These are phyloP conservation scores for Podila epicladia DNA, from an alignment of 192 early-diverging fungal species.

Conservation along the genomic window DNA sequence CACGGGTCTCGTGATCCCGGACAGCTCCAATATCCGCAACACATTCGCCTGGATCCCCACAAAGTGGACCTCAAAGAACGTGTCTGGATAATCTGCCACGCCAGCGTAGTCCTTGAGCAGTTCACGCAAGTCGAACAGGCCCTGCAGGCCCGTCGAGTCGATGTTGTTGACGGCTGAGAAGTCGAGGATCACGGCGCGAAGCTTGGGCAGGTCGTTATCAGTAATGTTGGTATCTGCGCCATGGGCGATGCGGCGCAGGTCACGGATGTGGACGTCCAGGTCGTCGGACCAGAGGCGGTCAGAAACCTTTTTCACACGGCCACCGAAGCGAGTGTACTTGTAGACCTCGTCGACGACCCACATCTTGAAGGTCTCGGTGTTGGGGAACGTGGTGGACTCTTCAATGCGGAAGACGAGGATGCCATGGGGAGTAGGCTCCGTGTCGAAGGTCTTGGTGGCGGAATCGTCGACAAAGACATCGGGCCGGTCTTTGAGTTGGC, in stretches of 20 bases:
- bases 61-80: constrained; percentile 53
- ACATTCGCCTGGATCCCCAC: constrained; percentile 48
- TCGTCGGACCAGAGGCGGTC: constrained; percentile 68
- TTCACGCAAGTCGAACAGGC: constrained; percentile 67
- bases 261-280: constrained; percentile 24
- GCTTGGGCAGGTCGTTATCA: constrained; percentile 55
- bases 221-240: constrained; percentile 24
- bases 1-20: constrained; percentile 34
- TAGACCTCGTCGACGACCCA: constrained; percentile 56
- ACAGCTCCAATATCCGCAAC: constrained; percentile 28
- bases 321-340: constrained; percentile 50
- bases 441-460: constrained; percentile 26
- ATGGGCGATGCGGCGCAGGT: constrained; percentile 21
- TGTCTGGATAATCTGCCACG: constrained; percentile 23
- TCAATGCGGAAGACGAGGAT: constrained; percentile 75
- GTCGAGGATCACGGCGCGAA: constrained; percentile 83
- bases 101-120: constrained; percentile 45
- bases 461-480: constrained; percentile 30
- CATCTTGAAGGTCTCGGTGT: constrained; percentile 65
- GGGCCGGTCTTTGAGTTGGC: constrained; percentile 49
- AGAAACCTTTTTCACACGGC: constrained; percentile 52
- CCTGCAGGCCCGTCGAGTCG: constrained; percentile 83
- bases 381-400: constrained; percentile 77
- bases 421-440: constrained; percentile 61
- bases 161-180: constrained; percentile 81